A percentile compares a stretch with the other conserved stretches of the same genome.
Evolutionary conservation across 495 filamentous ascomycete genomes (phyloP).

Genomic region (Penicillium psychrofluorescens): DNA sequence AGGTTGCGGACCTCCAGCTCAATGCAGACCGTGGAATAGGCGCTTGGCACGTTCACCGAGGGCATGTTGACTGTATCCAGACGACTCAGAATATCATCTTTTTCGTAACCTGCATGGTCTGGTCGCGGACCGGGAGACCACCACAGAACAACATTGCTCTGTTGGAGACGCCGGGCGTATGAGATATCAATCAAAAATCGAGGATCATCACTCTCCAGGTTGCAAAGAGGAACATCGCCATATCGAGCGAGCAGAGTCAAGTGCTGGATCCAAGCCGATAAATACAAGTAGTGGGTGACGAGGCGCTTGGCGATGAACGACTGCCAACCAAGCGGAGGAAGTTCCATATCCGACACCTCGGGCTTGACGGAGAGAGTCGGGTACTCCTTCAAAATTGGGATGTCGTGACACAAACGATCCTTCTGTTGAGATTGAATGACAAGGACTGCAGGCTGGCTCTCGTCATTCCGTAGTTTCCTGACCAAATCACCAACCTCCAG

Average conservation of each 20-base stretch:
- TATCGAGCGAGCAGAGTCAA: slow-evolving; percentile 81
- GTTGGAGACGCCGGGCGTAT: slow-evolving; percentile 83
- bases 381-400: slow-evolving; percentile 77
- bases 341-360: slow-evolving; percentile 74
- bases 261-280: slow-evolving; percentile 88
- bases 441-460: slow-evolving; percentile 68
- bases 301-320: slow-evolving; percentile 77
- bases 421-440: slow-evolving; percentile 87
- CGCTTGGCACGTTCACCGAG: slow-evolving; percentile 81
- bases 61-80: slow-evolving; percentile 94
- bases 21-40: slow-evolving; percentile 94
- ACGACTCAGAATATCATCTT: slow-evolving; percentile 76
- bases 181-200: slow-evolving; percentile 91
- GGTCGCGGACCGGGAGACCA: slow-evolving; percentile 83
- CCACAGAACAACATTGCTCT: slow-evolving; percentile 95
- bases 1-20: slow-evolving; percentile 91
- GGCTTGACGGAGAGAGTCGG: slow-evolving; percentile 73
- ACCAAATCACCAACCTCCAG: slow-evolving; percentile 77
- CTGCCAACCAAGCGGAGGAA: slow-evolving; percentile 93
- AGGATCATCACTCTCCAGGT: slow-evolving; percentile 89
- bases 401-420: slow-evolving; percentile 70
- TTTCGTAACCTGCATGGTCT: slow-evolving; percentile 94
- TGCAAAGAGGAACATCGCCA: slow-evolving; percentile 90
- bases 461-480: slow-evolving; percentile 82
- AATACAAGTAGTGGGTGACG: slow-evolving; percentile 80